Conservation (phyloP, 2,329 filamentous ascomycete genomes). For the Stagonosporopsis rhizophila region DNA sequence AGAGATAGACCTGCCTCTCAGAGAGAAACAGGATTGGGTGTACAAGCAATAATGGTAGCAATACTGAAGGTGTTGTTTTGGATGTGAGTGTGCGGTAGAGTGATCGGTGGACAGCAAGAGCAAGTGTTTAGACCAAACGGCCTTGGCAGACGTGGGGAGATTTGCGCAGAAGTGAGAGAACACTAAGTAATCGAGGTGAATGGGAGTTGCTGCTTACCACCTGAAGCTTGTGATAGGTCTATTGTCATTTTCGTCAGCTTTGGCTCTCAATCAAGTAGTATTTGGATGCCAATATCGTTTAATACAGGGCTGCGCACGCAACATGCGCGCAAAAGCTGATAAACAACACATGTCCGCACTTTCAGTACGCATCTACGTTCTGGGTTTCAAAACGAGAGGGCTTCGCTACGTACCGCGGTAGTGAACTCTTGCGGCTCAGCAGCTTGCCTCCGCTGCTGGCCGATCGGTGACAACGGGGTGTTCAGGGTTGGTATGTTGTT, state of each 20-base stretch:
- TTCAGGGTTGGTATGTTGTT: conserved; percentile 81
- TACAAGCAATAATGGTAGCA: conserved; percentile 30
- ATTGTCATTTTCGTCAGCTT: conserved; percentile 37
- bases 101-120: conserved; percentile 4
- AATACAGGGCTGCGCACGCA: conserved; percentile 2
- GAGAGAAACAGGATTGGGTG: conserved; percentile 25
- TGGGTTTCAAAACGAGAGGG: conserved; percentile 18
- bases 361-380: neutral
- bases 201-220: conserved; percentile 65
- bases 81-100: conserved; percentile 4
- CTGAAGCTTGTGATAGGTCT: conserved; percentile 77
- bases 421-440: conserved; percentile 62
- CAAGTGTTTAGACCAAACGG: neutral
- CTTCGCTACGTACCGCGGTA: conserved; percentile 58
- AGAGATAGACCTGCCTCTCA: conserved; percentile 19
- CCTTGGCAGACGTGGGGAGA: conserved; percentile 17
- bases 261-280: conserved; percentile 32
- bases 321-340: neutral
- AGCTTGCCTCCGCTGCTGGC: conserved; percentile 61
- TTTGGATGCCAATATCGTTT: conserved; percentile 1
- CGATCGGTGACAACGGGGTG: conserved; percentile 69
- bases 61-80: conserved; percentile 1
- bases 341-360: neutral
- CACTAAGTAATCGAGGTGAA: conserved; percentile 32
- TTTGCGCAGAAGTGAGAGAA: conserved; percentile 20